A percentile compares a stretch with the other conserved stretches of the same genome.
Evolutionary conservation across 129 eudicot species (phyloP).

Genomic region (Centrapalus pauciflorus): DNA sequence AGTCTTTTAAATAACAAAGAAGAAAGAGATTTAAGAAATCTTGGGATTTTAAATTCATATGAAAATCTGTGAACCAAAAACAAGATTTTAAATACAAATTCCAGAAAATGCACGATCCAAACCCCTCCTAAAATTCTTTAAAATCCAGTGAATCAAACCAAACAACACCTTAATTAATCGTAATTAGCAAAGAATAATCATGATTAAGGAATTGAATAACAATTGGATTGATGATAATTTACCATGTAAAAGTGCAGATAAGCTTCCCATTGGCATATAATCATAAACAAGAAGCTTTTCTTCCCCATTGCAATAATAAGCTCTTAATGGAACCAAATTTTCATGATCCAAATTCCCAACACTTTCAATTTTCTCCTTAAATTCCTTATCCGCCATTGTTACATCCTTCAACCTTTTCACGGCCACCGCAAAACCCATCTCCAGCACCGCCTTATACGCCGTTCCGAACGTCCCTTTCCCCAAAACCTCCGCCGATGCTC

Average conservation of each 20-base stretch:
- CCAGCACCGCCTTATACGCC: slow-evolving; percentile 81
- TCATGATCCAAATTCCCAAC: slow-evolving; percentile 71
- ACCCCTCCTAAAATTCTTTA: too few species aligned
- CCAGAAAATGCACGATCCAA: too few species aligned
- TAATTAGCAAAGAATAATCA: not conserved
- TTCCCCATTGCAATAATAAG: slow-evolving; percentile 62
- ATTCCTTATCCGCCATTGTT: slow-evolving; percentile 62
- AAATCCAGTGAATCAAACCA: too few species aligned
- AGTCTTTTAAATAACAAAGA: too few species aligned
- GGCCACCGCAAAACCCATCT: slow-evolving; percentile 62
- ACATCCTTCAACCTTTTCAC: slow-evolving; percentile 92
- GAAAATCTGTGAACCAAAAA: too few species aligned
- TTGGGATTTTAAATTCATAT: too few species aligned
- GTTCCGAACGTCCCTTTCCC: slow-evolving; percentile 96
- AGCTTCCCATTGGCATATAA: slow-evolving; percentile 96
- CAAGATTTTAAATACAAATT: too few species aligned
- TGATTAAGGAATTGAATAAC: not conserved
- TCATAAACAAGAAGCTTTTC: slow-evolving; percentile 90
- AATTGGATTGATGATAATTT: slow-evolving; percentile 5
- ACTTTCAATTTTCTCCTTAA: slow-evolving; percentile 63
- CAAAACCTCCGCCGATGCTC: slow-evolving; percentile 88
- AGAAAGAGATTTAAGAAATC: too few species aligned
- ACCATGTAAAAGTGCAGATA: slow-evolving; percentile 96
- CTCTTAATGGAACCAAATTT: slow-evolving; percentile 75
- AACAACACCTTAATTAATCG: too few species aligned